Base-by-base conservation (phyloP, 2,329 filamentous ascomycete species). In the Colletotrichum camelliae region DNA sequence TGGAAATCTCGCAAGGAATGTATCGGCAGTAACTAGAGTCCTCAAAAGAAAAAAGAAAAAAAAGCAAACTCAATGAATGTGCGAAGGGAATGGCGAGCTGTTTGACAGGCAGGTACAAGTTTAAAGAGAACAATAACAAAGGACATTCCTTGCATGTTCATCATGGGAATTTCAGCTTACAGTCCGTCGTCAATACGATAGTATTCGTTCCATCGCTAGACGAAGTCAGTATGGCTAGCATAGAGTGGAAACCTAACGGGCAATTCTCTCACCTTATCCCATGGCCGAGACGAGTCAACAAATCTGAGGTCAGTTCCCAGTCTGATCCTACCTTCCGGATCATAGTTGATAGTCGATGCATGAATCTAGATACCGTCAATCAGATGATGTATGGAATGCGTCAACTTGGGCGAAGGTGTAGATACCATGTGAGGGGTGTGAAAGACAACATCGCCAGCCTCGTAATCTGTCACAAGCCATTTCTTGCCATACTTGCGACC, bases 241-340 rank as follows among this genome's bases (percentile, higher is more conserved):
- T 18, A 1, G 0, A n/a, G 1, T 6, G 7, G 33, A 10, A 16
- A 39, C 2, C 15, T 5, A 0, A 6, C 2, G 2, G 9, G 3
- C 0, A 0, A 9, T 58, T 4, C 6, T 18, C 71, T 70, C 24
- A 86, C 86, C 75, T 81, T 87, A 77, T 91, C 89, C 83, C 88
- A 91, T 2, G 86, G 86, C 74, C 85, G 86, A 8, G 86, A 87
- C 24, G 24, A 71, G 78, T 91, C 85, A 9, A 90, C 89, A 78
- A 91, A 91, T 2, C 90, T 85, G 69, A 92, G 78, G 79, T 91
- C 90, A 4, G 90, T 91, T 0, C 88, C 90, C 1, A 91, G 84
- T 3, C 90, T 85, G 64, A 91, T 91, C 1, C 87, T 81, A 70
- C 88, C 87, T 6, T 87, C 82, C 0, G 86, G 85, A 60, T 91